Evolutionary conservation across 2,329 filamentous ascomycete species (phyloP).

Genomic region (Kalaharituber pfeilii): DNA sequence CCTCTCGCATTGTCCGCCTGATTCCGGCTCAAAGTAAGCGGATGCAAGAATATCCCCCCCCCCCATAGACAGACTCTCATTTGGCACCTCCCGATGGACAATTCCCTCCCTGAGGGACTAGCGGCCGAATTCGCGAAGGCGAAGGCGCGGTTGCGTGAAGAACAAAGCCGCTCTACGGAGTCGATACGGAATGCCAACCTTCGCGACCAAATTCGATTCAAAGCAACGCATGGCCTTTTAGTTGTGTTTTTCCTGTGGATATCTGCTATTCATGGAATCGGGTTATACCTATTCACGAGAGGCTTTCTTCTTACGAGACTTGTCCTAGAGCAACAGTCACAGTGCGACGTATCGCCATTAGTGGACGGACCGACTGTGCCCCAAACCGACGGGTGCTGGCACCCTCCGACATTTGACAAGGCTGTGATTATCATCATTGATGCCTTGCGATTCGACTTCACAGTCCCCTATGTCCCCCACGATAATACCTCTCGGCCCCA

Average conservation of each 20-base stretch:
- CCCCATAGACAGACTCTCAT: too few relatives aligned
- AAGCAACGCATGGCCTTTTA: slow-evolving; percentile 35
- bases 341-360: slow-evolving; percentile 47
- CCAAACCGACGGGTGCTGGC: slow-evolving; percentile 59
- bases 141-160: slow-evolving; percentile 18
- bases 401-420: slow-evolving; percentile 82
- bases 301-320: slow-evolving; percentile 83
- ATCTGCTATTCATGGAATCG: slow-evolving; percentile 55
- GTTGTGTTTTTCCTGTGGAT: slow-evolving; percentile 53
- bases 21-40: too few relatives aligned
- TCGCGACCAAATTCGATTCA: slow-evolving; percentile 27
- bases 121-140: slow-evolving; percentile 19
- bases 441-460: slow-evolving; percentile 91
- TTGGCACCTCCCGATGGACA: background rate
- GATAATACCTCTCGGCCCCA: slow-evolving; percentile 32
- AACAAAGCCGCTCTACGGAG: background rate
- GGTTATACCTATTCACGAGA: slow-evolving; percentile 81
- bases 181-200: background rate
- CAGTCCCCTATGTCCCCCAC: slow-evolving; percentile 49
- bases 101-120: slow-evolving; percentile 2
- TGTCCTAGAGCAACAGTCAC: slow-evolving; percentile 59
- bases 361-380: slow-evolving; percentile 3
- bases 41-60: too few relatives aligned
- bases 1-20: too few relatives aligned
- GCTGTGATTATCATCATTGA: slow-evolving; percentile 83